Percentiles rank a stretch among this genome's conserved stretches.
Evolutionary conservation across 78 protist species (phyloP).

Genomic region (Anaeramoeba flamelloides): DNA sequence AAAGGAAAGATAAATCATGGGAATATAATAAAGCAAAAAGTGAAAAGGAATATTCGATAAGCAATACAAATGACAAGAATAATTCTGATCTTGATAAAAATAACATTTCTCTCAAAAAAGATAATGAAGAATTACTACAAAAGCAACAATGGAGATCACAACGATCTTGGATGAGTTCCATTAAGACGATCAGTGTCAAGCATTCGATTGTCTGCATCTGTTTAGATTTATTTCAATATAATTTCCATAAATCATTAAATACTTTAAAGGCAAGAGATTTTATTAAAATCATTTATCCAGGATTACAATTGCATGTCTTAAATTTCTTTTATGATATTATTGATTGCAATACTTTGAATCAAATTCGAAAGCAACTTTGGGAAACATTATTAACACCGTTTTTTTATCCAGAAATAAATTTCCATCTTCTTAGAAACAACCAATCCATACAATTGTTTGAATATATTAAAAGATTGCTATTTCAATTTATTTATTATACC

Average conservation of each 20-base stretch:
- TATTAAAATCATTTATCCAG: neutral
- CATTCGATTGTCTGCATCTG: neutral
- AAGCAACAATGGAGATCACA: too few species aligned
- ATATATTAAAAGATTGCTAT: neutral
- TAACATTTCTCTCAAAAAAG: too few species aligned
- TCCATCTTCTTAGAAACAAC: neutral
- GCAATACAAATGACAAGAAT: too few species aligned
- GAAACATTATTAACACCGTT: neutral
- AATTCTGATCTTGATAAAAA: too few species aligned
- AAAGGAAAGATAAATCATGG: too few species aligned
- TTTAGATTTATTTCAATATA: neutral
- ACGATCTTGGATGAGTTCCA: too few species aligned
- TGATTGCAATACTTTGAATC: neutral
- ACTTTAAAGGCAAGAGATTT: neutral
- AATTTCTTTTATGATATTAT: neutral
- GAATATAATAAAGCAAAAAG: too few species aligned
- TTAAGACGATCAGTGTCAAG: neutral
- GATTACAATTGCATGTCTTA: neutral
- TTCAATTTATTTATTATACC: neutral
- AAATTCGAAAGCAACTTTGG: neutral
- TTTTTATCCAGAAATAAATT: neutral
- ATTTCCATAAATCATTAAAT: neutral
- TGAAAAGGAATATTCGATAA: too few species aligned
- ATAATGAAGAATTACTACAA: too few species aligned
- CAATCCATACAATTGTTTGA: neutral